Conservation (phyloP, 2,329 filamentous ascomycete species). For the Beauveria caledonica region DNA sequence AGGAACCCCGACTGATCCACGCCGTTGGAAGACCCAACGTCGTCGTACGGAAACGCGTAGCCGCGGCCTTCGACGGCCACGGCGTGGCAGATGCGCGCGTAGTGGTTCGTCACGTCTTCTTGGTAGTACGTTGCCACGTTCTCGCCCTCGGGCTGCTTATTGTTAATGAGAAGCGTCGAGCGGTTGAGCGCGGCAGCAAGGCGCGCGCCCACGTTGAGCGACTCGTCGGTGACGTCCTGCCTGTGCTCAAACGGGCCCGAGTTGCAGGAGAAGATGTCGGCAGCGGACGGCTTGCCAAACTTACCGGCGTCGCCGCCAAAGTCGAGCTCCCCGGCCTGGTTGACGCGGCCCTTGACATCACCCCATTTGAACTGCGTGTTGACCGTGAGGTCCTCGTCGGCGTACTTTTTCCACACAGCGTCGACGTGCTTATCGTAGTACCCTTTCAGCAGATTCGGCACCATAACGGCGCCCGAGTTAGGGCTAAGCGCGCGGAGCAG, state of each 20-base stretch:
- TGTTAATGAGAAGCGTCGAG: conserved; percentile 52
- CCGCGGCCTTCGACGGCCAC: conserved; percentile 50
- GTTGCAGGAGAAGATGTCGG: conserved; percentile 45
- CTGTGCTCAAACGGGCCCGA: conserved; percentile 47
- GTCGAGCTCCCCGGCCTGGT: conserved; percentile 23
- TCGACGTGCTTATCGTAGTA: conserved; percentile 45
- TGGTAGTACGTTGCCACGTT: conserved; percentile 43
- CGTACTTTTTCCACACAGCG: conserved; percentile 44
- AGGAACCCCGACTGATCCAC: conserved; percentile 56
- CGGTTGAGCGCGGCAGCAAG: conserved; percentile 69
- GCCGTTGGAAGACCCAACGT: conserved; percentile 49
- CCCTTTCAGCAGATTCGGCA: conserved; percentile 36
- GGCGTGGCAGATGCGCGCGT: conserved; percentile 55
- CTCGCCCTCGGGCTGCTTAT: conserved; percentile 45
- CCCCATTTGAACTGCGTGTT: conserved; percentile 49
- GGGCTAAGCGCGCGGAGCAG: conserved; percentile 46
- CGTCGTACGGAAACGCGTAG: conserved; percentile 66
- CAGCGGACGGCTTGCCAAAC: conserved; percentile 39
- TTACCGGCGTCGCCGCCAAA: conserved; percentile 26
- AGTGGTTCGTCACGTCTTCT: conserved; percentile 54
- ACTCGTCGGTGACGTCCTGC: conserved; percentile 33
- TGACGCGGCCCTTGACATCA: conserved; percentile 35
- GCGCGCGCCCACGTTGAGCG: conserved; percentile 61
- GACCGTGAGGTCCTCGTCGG: conserved; percentile 34
- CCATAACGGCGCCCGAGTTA: conserved; percentile 38